Evolutionary conservation across 2,329 filamentous ascomycete species (phyloP), one percentile per base, ranked within the genome.

Genomic region (Verticillium dahliae): DNA sequence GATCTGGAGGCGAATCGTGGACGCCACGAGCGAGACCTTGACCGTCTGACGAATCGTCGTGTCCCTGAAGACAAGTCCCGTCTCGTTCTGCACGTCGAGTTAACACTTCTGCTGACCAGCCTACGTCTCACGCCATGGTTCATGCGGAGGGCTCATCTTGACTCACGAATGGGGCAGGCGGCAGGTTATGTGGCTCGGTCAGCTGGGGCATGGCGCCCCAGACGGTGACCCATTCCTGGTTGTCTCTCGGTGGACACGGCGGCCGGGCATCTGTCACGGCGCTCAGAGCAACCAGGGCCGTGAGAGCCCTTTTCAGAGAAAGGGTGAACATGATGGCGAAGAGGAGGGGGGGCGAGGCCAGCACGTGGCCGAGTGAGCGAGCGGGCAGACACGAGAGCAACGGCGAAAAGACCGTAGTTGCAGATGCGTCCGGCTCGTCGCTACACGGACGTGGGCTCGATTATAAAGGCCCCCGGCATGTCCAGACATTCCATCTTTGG

Each of bases 181-280:
- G 85, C 2, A 89, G 72, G 66, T 88, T 88, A 6, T 73, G 74
- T 1, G 80, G 80, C 71, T 88, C 86, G 1, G 81, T 83, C 61
- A 86, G 73, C 69, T 88, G 85, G 0, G 85, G 85, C 85, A 87
- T 88, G 2, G 82, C 72, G 0, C 82, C 80, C 85, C 85, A 88
- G 13, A 83, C 82, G 64, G 83, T 81, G 14, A 87, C 78, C 85
- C 86, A 89, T 64, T 83, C 80, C 56, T 78, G 66, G 50, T 67
- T 65, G n/a, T 65, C 65, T 56, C 54, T 56, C 15, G 58, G 33
- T n/a, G 45, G 41, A 35, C 58, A 59, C 5, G 45, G 31, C 15
- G 39, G 45, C 11, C 58, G 58, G 27, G 58, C 41, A n/a, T 58
- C 38, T 13, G 41, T 54, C 34, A 38, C 45, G 4, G 41, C 37